Conservation (phyloP, 2,329 filamentous ascomycete genomes). For the Neoarthrinium moseri region DNA sequence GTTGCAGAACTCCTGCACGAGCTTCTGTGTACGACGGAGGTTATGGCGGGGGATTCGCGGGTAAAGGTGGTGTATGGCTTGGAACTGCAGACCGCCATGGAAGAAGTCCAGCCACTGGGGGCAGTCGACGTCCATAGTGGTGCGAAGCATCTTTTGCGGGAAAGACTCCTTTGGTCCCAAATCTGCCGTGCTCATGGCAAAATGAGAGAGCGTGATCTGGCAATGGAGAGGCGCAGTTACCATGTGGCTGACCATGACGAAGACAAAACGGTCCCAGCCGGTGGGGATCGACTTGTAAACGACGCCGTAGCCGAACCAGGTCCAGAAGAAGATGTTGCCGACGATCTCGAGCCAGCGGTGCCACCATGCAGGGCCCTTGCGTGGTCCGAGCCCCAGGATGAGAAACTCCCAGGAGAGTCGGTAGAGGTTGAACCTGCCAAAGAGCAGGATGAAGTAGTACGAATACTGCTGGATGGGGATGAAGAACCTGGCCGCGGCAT, state of each 20-base stretch:
- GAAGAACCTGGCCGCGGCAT: constrained; percentile 68
- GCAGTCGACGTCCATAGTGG: constrained; percentile 91
- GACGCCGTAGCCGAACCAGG: constrained; percentile 81
- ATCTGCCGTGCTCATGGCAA: constrained; percentile 89
- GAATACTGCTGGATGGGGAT: constrained; percentile 76
- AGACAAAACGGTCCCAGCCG: constrained; percentile 67
- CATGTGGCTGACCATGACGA: constrained; percentile 78
- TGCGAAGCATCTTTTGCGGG: constrained; percentile 85
- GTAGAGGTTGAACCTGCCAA: constrained; percentile 89
- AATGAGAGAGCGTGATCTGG: constrained; percentile 89
- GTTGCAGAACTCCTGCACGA: constrained; percentile 78
- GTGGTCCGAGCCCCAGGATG: constrained; percentile 66
- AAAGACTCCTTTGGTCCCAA: constrained; percentile 83
- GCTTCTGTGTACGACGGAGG: constrained; percentile 68
- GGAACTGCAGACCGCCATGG: constrained; percentile 86
- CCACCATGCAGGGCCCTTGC: constrained; percentile 77
- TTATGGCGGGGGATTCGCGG: constrained; percentile 85
- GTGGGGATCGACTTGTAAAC: constrained; percentile 72
- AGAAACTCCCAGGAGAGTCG: constrained; percentile 77
- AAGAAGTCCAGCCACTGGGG: constrained; percentile 86
- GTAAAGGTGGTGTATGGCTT: constrained; percentile 84
- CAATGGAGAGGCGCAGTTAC: constrained; percentile 80
- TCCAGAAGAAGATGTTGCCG: constrained; percentile 81
- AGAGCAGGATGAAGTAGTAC: constrained; percentile 77
- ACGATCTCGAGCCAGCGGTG: constrained; percentile 76